Percentiles rank a stretch among this genome's conserved stretches.
Evolutionary conservation across 331 rosid species (phyloP).

Genomic region (Cucumis variabilis): DNA sequence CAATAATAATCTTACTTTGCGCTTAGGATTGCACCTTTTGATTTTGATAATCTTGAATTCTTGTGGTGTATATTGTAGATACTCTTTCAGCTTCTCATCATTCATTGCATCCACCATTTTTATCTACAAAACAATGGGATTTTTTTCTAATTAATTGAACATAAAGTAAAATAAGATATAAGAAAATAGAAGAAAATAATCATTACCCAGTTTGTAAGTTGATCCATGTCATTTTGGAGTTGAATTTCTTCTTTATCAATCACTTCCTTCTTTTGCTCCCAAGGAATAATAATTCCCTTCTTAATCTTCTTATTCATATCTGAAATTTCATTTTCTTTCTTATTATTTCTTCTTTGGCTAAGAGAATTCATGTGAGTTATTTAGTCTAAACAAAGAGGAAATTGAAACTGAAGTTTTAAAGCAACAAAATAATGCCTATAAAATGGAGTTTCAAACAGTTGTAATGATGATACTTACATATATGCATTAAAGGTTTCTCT

Average conservation of each 20-base stretch:
- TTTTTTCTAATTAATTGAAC: not conserved
- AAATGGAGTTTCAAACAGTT: not conserved
- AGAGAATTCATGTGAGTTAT: not conserved
- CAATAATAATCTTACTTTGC: conserved; percentile 31
- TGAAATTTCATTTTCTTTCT: not conserved
- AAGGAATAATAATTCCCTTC: not conserved
- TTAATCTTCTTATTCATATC: not conserved
- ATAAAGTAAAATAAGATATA: not conserved
- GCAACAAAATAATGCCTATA: conserved; percentile 18
- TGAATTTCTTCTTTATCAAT: conserved; percentile 18
- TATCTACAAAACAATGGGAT: conserved; percentile 37
- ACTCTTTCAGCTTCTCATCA: conserved; percentile 49
- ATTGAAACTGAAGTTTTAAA: not conserved
- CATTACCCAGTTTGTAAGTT: conserved; percentile 12
- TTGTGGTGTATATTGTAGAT: conserved; percentile 35
- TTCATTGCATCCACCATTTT: conserved; percentile 52
- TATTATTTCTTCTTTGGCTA: not conserved
- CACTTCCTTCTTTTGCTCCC: conserved; percentile 21
- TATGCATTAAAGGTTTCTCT: not conserved
- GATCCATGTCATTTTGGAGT: conserved; percentile 10
- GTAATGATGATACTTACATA: conserved; percentile 1
- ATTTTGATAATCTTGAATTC: conserved; percentile 43
- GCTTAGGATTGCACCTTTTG: conserved; percentile 44
- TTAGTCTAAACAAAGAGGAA: not conserved
- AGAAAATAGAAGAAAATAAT: not conserved